Conservation (phyloP, 768 basidiomycete species). For the Termitomyces heimii region DNA sequence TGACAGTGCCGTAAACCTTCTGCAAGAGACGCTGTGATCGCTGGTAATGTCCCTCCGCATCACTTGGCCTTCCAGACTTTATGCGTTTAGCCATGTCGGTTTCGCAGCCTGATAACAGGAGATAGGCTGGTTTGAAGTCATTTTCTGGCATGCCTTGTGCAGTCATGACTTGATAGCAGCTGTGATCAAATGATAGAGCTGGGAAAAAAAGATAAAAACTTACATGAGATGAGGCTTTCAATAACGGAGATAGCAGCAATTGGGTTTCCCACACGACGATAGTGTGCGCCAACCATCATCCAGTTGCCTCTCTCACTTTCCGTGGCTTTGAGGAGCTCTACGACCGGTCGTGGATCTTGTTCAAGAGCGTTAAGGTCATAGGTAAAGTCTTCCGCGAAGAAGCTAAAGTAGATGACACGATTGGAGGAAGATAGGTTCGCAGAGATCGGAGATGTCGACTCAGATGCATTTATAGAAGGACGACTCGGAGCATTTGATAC, state of each 20-base stretch:
- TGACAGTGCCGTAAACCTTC: slow-evolving; percentile 36
- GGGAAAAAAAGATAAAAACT: not conserved
- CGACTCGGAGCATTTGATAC: not conserved
- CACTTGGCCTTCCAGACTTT: slow-evolving; percentile 15
- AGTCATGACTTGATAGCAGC: slow-evolving; percentile 30
- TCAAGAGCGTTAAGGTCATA: slow-evolving; percentile 38
- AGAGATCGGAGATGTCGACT: not conserved
- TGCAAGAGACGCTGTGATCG: slow-evolving; percentile 40
- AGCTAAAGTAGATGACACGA: slow-evolving; percentile 24
- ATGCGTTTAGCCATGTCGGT: slow-evolving; percentile 35
- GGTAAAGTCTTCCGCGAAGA: slow-evolving; percentile 33
- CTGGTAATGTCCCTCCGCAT: slow-evolving; percentile 28
- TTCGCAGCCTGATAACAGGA: slow-evolving; percentile 52
- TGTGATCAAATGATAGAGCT: slow-evolving; percentile 2
- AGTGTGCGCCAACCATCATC: slow-evolving; percentile 49
- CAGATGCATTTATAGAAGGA: not conserved
- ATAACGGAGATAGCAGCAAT: slow-evolving; percentile 37
- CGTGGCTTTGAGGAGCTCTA: slow-evolving; percentile 38
- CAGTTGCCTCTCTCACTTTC: slow-evolving; percentile 45
- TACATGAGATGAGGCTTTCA: slow-evolving; percentile 43
- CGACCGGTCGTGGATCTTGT: slow-evolving; percentile 37
- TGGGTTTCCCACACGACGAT: slow-evolving; percentile 44
- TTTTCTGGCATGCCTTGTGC: slow-evolving; percentile 27
- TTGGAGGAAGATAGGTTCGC: not conserved
- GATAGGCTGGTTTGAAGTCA: slow-evolving; percentile 42